A percentile compares a stretch with the other conserved stretches of the same genome.
Evolutionary conservation across 768 basidiomycete genomes (phyloP).

Genomic region (Russula foetens): DNA sequence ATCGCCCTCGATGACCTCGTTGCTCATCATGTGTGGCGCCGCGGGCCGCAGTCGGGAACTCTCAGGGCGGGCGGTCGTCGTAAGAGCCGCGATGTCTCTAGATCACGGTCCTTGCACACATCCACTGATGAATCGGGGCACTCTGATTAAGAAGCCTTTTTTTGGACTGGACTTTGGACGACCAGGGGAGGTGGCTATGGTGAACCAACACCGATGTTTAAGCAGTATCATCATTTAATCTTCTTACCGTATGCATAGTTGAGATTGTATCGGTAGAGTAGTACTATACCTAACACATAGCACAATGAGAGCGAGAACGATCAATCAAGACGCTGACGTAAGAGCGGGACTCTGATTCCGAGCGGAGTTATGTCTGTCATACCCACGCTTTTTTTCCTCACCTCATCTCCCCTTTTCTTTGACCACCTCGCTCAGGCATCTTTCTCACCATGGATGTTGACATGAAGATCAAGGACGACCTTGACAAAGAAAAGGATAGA

Average conservation of each 20-base stretch:
- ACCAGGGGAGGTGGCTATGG: too few species aligned
- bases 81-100: not conserved
- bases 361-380: slow-evolving; percentile 1
- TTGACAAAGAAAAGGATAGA: slow-evolving; percentile 51
- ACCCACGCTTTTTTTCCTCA: not conserved
- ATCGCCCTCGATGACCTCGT: slow-evolving; percentile 14
- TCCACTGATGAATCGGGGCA: slow-evolving; percentile 2
- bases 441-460: slow-evolving; percentile 58
- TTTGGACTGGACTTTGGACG: not conserved
- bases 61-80: not conserved
- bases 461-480: slow-evolving; percentile 71
- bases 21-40: slow-evolving; percentile 20
- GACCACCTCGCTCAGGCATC: not conserved
- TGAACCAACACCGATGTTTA: too few species aligned
- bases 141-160: not conserved
- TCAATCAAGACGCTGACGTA: not conserved
- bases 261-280: too few species aligned
- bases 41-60: slow-evolving; percentile 3
- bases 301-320: too few species aligned
- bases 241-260: too few species aligned
- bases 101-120: not conserved
- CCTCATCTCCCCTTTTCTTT: not conserved
- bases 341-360: not conserved
- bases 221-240: too few species aligned
- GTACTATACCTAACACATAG: not conserved